Percentiles rank a stretch among this genome's conserved stretches.
phyloP scores from a whole-genome alignment of 108 stramenopile species.

The Cyclostephanos tholiformis region DNA sequence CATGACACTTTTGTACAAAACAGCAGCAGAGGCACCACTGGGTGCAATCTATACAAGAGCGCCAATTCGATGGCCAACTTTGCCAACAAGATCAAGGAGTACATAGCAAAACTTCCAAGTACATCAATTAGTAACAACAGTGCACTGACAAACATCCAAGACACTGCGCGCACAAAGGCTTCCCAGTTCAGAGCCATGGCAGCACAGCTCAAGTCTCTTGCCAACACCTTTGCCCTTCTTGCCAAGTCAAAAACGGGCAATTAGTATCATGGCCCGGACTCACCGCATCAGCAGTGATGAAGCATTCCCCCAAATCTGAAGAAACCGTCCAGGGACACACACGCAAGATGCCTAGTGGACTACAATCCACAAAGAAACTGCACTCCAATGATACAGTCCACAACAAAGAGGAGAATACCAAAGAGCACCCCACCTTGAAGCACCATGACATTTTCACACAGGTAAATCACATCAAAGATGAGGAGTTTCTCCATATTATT shows the following conservation, averaged over 20 bases:
- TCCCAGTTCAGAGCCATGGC: no score
- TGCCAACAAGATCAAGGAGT: no score
- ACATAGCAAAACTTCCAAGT: no score
- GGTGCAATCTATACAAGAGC: no score
- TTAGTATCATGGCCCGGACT: slow-evolving; percentile 28
- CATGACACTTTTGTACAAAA: no score
- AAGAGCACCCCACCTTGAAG: not conserved
- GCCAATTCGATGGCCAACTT: no score
- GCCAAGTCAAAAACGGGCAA: not conserved
- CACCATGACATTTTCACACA: not conserved
- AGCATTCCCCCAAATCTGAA: slow-evolving; percentile 18
- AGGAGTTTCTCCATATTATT: slow-evolving; percentile 3
- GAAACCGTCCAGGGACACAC: slow-evolving; percentile 22
- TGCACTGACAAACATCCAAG: no score
- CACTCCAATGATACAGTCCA: not conserved
- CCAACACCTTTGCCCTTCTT: no score
- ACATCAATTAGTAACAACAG: no score
- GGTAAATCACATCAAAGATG: not conserved
- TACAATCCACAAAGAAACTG: slow-evolving; percentile 14
- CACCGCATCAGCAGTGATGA: slow-evolving; percentile 5
- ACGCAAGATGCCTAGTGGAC: not conserved
- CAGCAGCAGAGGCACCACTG: no score
- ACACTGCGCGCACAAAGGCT: no score
- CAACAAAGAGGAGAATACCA: not conserved
- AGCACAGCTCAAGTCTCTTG: no score